Evolutionary conservation across 1,284 basidiomycete species (phyloP), one percentile per base, ranked within the genome.

Genomic region (Macrocystidia cucumis): DNA sequence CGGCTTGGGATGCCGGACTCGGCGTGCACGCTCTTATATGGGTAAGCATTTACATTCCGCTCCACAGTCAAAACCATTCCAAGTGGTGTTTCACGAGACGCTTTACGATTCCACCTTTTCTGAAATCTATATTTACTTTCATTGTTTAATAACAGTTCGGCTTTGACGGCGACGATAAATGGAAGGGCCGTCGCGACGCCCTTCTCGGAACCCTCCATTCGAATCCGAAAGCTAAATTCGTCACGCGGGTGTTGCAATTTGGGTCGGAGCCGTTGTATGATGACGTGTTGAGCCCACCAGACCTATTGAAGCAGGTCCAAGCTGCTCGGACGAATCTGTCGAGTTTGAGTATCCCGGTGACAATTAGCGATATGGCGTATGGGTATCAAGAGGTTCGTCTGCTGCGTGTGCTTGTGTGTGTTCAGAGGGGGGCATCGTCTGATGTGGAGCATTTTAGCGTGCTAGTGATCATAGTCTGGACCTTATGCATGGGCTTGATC

Each of bases 201-300:
- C 65, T 84, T 26, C 54, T 83, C 33, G 54, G 55, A n/a, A 60
- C 67, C 2, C 68, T 84, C 28, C 72, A 72, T 34, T 59, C 63
- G 24, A 85, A 82, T 44, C 74, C 74, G 3, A 74, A 68, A 50
- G 82, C 78, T 16, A 72, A 73, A 40, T 83, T 74, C 47, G 67
- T 85, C 28, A 80, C 79, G 3, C 69, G 80, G 21, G 72, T 67
- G 2, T 59, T 85, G 5, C 78, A 81, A 40, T 79, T 84, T 39
- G 82, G 82, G n/a, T 80, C 78, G 0, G 83, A 87, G 46, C 84
- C 84, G 2, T 57, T 88, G 19, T 88, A 58, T 46, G 83, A 86
- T 49, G 38, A 57, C 34, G 82, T 73, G 16, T 57, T 87, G 18
- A 54, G 64, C 4, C 65, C 71, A 17, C 32, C 50, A 1, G 54